Evolutionary conservation across 441 rosid species (phyloP).

Genomic region (Geranium incanum): DNA sequence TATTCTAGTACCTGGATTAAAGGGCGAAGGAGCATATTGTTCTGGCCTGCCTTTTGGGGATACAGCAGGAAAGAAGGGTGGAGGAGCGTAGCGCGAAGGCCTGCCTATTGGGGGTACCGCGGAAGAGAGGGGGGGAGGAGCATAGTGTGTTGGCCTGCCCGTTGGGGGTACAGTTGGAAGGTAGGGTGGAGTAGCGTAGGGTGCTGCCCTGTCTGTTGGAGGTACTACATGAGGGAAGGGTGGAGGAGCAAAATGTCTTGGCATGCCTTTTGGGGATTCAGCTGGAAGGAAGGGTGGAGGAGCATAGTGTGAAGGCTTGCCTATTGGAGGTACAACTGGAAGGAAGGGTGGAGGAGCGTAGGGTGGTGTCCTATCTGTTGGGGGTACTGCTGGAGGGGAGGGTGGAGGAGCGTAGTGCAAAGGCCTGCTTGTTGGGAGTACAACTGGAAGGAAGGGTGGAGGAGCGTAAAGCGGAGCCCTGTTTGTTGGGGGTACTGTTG

Average conservation of each 20-base stretch:
- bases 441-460: not conserved
- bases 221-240: not conserved
- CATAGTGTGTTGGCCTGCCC: not conserved
- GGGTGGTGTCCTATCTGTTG: not conserved
- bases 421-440: not conserved
- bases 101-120: constrained; percentile 24
- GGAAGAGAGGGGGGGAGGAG: not conserved
- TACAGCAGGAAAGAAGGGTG: not conserved
- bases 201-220: not conserved
- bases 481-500: not conserved
- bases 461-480: not conserved
- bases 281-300: not conserved
- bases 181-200: not conserved
- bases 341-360: not conserved
- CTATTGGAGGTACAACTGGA: not conserved
- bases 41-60: constrained; percentile 1
- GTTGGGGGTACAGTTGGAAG: not conserved
- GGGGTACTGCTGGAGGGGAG: too few species aligned
- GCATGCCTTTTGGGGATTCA: not conserved
- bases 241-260: not conserved
- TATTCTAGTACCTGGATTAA: constrained; percentile 36
- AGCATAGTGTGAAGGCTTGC: not conserved
- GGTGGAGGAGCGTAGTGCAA: not conserved
- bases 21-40: constrained; percentile 45
- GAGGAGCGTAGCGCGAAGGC: constrained; percentile 6